Evolutionary conservation across 805 yeast genomes (phyloP).

Genomic region (Candida fluviatilis): DNA sequence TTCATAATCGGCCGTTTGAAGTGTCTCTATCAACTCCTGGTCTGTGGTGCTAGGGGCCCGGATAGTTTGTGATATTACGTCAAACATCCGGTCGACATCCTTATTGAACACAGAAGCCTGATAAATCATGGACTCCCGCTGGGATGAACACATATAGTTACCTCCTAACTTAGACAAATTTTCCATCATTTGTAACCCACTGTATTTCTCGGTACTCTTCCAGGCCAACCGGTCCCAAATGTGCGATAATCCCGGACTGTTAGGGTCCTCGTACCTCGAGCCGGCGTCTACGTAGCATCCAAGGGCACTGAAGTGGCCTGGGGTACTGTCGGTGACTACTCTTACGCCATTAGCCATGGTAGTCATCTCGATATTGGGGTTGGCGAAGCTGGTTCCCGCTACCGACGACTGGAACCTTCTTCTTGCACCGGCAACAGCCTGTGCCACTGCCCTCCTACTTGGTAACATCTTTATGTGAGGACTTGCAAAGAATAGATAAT

Average conservation of each 20-base stretch:
- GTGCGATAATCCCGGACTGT: slow-evolving; percentile 72
- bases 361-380: slow-evolving; percentile 21
- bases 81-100: slow-evolving; percentile 77
- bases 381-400: neutral
- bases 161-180: slow-evolving; percentile 82
- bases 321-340: slow-evolving; percentile 78
- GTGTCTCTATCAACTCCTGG: slow-evolving; percentile 71
- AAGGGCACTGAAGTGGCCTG: slow-evolving; percentile 87
- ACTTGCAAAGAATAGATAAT: too few relatives aligned
- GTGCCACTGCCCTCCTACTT: neutral
- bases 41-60: slow-evolving; percentile 62
- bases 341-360: slow-evolving; percentile 71
- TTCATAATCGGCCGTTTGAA: slow-evolving; percentile 73
- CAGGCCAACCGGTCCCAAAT: slow-evolving; percentile 82
- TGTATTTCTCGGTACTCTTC: slow-evolving; percentile 56
- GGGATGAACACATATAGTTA: slow-evolving; percentile 87
- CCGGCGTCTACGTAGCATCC: slow-evolving; percentile 92
- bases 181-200: slow-evolving; percentile 70
- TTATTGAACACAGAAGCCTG: slow-evolving; percentile 92
- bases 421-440: neutral
- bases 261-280: slow-evolving; percentile 67
- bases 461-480: slow-evolving; percentile 2
- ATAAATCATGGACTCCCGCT: slow-evolving; percentile 87
- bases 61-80: slow-evolving; percentile 73
- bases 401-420: neutral